These are phyloP conservation scores for Citeromyces hawaiiensis DNA, from an alignment of 1,139 yeast species.

Conservation along the genomic window DNA sequence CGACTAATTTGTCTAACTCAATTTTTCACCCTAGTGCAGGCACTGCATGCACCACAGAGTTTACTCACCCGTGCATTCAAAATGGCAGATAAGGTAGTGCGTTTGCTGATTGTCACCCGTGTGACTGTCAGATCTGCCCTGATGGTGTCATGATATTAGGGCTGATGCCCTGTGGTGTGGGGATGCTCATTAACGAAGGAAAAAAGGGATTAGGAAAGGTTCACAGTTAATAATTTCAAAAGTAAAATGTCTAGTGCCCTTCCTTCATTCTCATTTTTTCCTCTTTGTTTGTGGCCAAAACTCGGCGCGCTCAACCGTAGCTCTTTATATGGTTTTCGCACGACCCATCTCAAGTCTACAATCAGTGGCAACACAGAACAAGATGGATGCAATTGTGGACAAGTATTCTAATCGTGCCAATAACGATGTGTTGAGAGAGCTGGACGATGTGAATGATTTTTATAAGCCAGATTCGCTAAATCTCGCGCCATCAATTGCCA, in stretches of 20 bases:
- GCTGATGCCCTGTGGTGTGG: neutral
- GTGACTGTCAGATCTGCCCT: neutral
- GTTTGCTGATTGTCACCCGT: neutral
- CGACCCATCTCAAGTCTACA: too few species aligned
- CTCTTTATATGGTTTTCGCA: too few species aligned
- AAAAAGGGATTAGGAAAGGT: too few species aligned
- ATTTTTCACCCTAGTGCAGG: neutral
- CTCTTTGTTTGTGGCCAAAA: too few species aligned
- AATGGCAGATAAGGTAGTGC: slow-evolving; percentile 1
- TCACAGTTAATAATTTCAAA: too few species aligned
- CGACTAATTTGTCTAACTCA: neutral
- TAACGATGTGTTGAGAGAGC: slow-evolving; percentile 15
- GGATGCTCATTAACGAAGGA: neutral
- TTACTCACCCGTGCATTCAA: neutral
- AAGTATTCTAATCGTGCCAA: slow-evolving; percentile 18
- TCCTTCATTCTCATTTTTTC: too few species aligned
- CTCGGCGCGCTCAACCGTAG: too few species aligned
- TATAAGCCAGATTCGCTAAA: slow-evolving; percentile 15
- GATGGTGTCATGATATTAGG: neutral
- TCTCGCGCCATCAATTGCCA: slow-evolving; percentile 51
- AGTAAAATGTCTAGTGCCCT: too few species aligned
- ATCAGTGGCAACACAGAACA: neutral
- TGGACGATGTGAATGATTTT: slow-evolving; percentile 18
- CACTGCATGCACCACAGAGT: neutral
- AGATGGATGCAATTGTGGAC: slow-evolving; percentile 24